Percentiles rank a stretch among this genome's conserved stretches.
These are phyloP conservation scores for Kodamaea jinghongensis DNA, from an alignment of 805 yeast genomes.

Conservation along the genomic window DNA sequence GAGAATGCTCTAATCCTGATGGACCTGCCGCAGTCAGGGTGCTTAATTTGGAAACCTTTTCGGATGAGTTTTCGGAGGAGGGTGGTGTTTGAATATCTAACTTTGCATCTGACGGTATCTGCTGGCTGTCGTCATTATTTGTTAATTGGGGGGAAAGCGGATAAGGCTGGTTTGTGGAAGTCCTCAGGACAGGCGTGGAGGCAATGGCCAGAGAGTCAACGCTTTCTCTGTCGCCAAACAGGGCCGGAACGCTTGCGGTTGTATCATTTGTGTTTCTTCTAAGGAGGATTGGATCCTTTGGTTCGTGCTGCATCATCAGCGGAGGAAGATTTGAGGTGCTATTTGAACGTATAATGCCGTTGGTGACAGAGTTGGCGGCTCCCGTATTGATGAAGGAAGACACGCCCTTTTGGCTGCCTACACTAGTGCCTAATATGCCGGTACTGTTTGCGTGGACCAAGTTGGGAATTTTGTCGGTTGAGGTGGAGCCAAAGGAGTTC, in stretches of 20 bases:
- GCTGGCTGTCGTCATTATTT: slow-evolving; percentile 13
- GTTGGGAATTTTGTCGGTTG: slow-evolving; percentile 6
- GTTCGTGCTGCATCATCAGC: slow-evolving; percentile 67
- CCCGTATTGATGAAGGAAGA: slow-evolving; percentile 4
- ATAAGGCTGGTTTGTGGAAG: slow-evolving; percentile 24
- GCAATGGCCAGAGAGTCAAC: slow-evolving; percentile 9
- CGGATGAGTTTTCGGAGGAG: too few species aligned
- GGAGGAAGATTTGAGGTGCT: slow-evolving; percentile 47
- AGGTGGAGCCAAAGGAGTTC: slow-evolving; percentile 20
- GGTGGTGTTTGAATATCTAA: slow-evolving; percentile 1
- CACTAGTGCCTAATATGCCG: slow-evolving; percentile 22
- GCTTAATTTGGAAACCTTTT: too few species aligned
- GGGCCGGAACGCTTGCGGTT: slow-evolving; percentile 8
- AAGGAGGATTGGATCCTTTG: slow-evolving; percentile 70
- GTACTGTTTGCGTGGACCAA: slow-evolving; percentile 24
- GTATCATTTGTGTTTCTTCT: slow-evolving; percentile 47
- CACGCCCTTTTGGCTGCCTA: slow-evolving; percentile 6
- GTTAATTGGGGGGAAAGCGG: slow-evolving; percentile 20
- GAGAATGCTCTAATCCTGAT: not conserved
- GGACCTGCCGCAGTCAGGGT: not conserved
- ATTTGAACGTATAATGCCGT: slow-evolving; percentile 1
- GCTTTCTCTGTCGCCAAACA: slow-evolving; percentile 8
- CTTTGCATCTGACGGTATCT: slow-evolving; percentile 20
- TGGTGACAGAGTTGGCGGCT: slow-evolving; percentile 1
- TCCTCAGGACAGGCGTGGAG: slow-evolving; percentile 13